Percentiles rank a stretch among this genome's conserved stretches.
Conservation (phyloP, 352 stramenopile species). For the Pilasporangium apinafurcum region DNA sequence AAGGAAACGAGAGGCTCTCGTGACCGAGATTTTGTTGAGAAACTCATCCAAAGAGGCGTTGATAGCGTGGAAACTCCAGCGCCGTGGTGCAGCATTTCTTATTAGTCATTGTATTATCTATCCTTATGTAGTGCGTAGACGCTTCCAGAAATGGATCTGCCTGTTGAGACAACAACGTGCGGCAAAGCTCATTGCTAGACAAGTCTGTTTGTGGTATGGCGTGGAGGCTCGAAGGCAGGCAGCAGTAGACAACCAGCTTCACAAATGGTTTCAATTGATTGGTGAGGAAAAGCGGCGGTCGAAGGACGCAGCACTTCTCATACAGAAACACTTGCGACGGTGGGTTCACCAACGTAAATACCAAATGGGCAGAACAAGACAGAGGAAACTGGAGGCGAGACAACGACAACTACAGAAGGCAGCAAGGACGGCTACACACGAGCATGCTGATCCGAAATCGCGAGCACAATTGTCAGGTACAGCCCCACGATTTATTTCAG, state of each 20-base stretch:
- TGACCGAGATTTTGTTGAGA: conserved; percentile 23
- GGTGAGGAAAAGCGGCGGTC: conserved; percentile 13
- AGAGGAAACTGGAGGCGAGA: conserved; percentile 20
- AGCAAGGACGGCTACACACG: conserved; percentile 1
- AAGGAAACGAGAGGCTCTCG: conserved; percentile 15
- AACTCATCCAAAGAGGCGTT: conserved; percentile 31
- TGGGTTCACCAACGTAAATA: conserved; percentile 49
- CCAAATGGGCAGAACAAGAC: conserved; percentile 11
- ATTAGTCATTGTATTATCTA: conserved; percentile 36
- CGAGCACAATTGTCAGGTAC: background rate
- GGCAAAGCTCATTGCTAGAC: conserved; percentile 7
- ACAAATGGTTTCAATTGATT: conserved; percentile 18
- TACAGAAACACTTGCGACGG: conserved; percentile 40
- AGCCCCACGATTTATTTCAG: background rate
- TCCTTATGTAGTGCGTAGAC: conserved; percentile 25
- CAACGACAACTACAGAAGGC: conserved; percentile 21
- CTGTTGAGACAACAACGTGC: conserved; percentile 17
- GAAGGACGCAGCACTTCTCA: conserved; percentile 14
- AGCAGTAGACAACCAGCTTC: conserved; percentile 6
- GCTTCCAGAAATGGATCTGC: conserved; percentile 15
- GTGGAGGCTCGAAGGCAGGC: conserved; percentile 3
- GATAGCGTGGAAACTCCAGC: conserved; percentile 35
- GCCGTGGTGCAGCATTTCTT: conserved; percentile 34
- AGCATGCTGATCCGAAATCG: background rate
- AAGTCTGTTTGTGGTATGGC: conserved; percentile 16